Evolutionary conservation across 2,329 filamentous ascomycete species (phyloP).

Genomic region (Tolypocladium amazonense): DNA sequence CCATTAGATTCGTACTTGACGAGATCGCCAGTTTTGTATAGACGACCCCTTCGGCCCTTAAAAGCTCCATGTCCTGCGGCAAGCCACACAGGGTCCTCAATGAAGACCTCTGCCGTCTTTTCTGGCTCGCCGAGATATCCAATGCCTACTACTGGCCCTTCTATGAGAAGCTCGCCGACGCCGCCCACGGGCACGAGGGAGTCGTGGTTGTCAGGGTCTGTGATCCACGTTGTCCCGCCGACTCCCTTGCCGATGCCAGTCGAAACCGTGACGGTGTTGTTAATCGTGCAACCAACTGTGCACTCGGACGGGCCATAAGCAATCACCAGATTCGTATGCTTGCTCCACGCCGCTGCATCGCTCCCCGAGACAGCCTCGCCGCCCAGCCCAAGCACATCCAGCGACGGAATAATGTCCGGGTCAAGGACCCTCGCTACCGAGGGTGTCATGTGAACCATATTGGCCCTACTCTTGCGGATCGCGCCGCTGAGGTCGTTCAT

Average conservation of each 20-base stretch:
- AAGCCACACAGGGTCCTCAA: slow-evolving; percentile 44
- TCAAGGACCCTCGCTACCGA: slow-evolving; percentile 38
- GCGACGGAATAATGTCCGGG: slow-evolving; percentile 31
- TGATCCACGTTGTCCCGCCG: slow-evolving; percentile 38
- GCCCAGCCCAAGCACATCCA: slow-evolving; percentile 36
- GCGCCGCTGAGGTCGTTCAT: slow-evolving; percentile 39
- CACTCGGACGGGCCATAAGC: slow-evolving; percentile 45
- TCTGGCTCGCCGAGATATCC: slow-evolving; percentile 49
- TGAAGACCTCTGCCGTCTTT: slow-evolving; percentile 48
- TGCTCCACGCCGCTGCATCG: slow-evolving; percentile 36
- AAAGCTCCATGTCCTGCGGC: slow-evolving; percentile 22
- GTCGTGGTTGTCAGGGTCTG: slow-evolving; percentile 35
- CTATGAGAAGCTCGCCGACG: slow-evolving; percentile 43
- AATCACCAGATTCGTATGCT: slow-evolving; percentile 34
- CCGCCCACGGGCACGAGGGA: slow-evolving; percentile 35
- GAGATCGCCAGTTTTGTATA: slow-evolving; percentile 53
- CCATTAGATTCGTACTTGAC: slow-evolving; percentile 42
- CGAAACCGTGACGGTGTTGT: slow-evolving; percentile 27
- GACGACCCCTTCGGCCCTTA: slow-evolving; percentile 27
- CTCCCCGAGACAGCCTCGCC: slow-evolving; percentile 42
- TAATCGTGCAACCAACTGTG: slow-evolving; percentile 40
- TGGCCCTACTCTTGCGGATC: slow-evolving; percentile 31
- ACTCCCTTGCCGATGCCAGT: slow-evolving; percentile 38
- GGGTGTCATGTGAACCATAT: slow-evolving; percentile 41
- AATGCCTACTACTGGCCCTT: slow-evolving; percentile 49